Evolutionary conservation across 768 basidiomycete species (phyloP), one percentile per base, ranked within the genome.

Genomic region (Collybia sordida): DNA sequence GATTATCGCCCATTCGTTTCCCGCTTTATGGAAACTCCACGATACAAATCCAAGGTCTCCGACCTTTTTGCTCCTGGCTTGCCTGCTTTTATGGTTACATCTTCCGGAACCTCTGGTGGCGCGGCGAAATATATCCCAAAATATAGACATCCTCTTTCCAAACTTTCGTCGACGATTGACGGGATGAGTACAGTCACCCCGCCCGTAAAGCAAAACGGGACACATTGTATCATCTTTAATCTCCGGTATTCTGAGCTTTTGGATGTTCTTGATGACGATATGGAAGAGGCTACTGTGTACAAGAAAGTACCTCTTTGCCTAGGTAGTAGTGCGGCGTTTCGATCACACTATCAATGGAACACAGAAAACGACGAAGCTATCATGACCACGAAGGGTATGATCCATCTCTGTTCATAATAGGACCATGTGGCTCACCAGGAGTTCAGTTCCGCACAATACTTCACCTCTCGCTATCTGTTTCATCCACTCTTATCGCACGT

Each of bases 31-130:
- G 42, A 47, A 19, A n/a, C 35, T 19, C 45, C 45, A n/a, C 41
- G 51, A 14, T 21, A n/a, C 25, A 27, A 40, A 4, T 46, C 51
- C n/a, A 41, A 6, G 38, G 45, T 56, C 17, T 38, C 42, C 15
- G 23, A 59, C 25, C 45, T 56, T 6, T 49, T 59, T 28, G 42
- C 58, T 3, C 58, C 55, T n/a, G 58, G 55, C 14, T 19, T 59
- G 6, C 58, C 58, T 12, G 9, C 36, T 5, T 59, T 47, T 28
- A 49, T 59, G 19, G 39, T 55, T 12, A 49, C 56, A 15, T 54
- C 52, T 15, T 56, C 58, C 6, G 58, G 58, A 6, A 59, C 58
- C 23, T 45, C 58, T 28, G 55, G 52, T 12, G 44, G 51, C 15
- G 35, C 15, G 3, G 37, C 45, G 15, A 59, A 59, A 31, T 52